Base-by-base conservation (phyloP, 495 filamentous ascomycete genomes). In the Bathelium albidoporum region DNA sequence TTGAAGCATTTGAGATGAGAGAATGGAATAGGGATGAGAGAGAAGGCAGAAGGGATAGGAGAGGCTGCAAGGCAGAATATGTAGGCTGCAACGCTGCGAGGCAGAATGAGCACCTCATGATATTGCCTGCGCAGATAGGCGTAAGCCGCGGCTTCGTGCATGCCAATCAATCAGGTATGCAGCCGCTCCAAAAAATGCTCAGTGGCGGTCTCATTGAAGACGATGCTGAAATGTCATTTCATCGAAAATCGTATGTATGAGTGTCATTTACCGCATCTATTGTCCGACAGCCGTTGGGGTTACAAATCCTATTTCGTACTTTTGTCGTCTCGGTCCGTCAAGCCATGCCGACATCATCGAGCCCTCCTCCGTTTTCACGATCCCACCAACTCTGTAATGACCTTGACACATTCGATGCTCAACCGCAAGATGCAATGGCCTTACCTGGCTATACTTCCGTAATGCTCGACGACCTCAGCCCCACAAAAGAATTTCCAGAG, bases 281-380 rank as follows among this genome's bases (percentile, higher is more conserved):
- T 41, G 16, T 41, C 36, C 16, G 36, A 41, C 36, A 41, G 16
- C 16, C 16, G 16, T 41, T 41, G 16, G 36, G 36, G 7, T 41
- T 41, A 7, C 16, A 16, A 41, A 7, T 41, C 16, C 36, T 41
- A 41, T 41, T 16, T 16, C 7, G 16, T 41, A 41, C 36, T 41
- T 16, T 16, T 41, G 36, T 41, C 36, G 16, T 7, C 36, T 41
- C 16, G 36, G 7, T 49, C 18, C 44, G 20, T 49, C 18, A 4
- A 3, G 18, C 18, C 9, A 49, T 49, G 44, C 44, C 9, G 44
- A 49, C 44, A 49, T 18, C 9, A 4, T 49, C 20, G 7, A 20
- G 44, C 44, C 44, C 20, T 49, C 59, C 59, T 61, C 59, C 59
- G 24, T 61, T 61, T 39, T 61, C 59, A 49, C 45, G 24, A 39